Evolutionary conservation across 495 filamentous ascomycete genomes (phyloP), one percentile per base, ranked within the genome.

Genomic region (Talaromyces liani): DNA sequence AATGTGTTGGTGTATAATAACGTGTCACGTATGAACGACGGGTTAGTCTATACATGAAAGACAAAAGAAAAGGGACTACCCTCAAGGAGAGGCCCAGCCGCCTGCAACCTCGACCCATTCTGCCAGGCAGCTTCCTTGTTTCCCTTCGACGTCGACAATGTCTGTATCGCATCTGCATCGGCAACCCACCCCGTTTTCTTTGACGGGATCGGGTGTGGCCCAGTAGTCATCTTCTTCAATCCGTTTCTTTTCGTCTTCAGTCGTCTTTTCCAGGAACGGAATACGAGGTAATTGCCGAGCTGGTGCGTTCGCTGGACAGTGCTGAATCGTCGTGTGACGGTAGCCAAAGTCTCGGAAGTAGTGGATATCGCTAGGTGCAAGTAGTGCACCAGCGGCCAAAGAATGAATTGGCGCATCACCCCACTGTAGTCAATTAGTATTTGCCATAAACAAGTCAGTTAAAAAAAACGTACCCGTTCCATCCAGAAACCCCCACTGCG

Each of bases 301-400:
- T 4, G 93, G 94, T 10, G 95, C 95, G 74, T 99, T 99, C 58
- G 92, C 92, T 1, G 94, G 94, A 73, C 94, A 98, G 78, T 98
- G 94, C 75, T 98, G 94, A 73, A 98, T 98, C 20, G 94, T 98
- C 18, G 94, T 98, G 75, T 98, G 94, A 65, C 94, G 87, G 76
- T 98, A 98, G 59, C 94, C 94, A 78, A 98, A 95, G 72, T 98
- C 94, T 68, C 94, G 92, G 90, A 98, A 98, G 77, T 98, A 98
- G 74, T 98, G 94, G 68, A 99, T 92, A 71, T 98, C 92, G 53
- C 77, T 72, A 20, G 91, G 89, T 4, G 85, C 79, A 58, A 99
- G 83, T 51, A 99, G 86, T 54, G 88, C 87, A 68, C 94, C 94
- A 36, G 95, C 92, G 10, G 95, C 94, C 34, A 99, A 89, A 29